Evolutionary conservation across 2,329 filamentous ascomycete species (phyloP), one percentile per base, ranked within the genome.

Genomic region (Aspergillus sojae): DNA sequence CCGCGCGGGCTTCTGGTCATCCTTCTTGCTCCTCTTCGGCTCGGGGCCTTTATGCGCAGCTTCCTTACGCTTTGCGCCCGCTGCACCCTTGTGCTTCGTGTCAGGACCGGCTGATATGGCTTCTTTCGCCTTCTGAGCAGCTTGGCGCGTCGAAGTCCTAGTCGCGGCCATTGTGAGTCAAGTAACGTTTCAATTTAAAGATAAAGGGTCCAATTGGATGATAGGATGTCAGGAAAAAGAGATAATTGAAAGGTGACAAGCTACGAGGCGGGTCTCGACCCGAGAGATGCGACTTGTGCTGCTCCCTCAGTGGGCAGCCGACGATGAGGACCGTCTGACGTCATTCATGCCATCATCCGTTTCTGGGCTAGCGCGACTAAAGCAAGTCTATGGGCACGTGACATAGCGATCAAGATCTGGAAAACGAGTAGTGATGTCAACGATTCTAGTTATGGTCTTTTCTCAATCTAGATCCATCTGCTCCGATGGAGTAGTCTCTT

Each of bases 71-170:
- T 82, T 82, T 14, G 71, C 68, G n/a, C 74, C 73, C 28, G 74
- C 67, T 11, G 71, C 32, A 28, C 70, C 65, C 60, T 68, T 72
- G 34, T 68, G 68, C 53, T 72, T 73, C 30, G 62, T 67, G 61
- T 74, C 78, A 53, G 70, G 70, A 61, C 71, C 73, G 63, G 69
- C 71, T 54, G 74, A 64, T 62, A 79, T 77, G 30, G 79, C 77
- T 64, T 80, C 73, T 61, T 80, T 80, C 36, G 80, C 79, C 67
- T 81, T 80, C 56, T 75, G 74, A 10, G 79, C 79, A 5, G 80
- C 79, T 64, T 79, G 73, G 36, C 80, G 79, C 19, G 79, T 75
- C 5, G 80, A 82, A 50, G 77, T 76, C 64, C 78, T 69, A 52
- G 72, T 71, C 14, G 70, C 61, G 58, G 70, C 66, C 74, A 79